Base-by-base conservation (phyloP, 225 moss, liverwort and hornwort genomes). In the Pseudoscleropodium purum region DNA sequence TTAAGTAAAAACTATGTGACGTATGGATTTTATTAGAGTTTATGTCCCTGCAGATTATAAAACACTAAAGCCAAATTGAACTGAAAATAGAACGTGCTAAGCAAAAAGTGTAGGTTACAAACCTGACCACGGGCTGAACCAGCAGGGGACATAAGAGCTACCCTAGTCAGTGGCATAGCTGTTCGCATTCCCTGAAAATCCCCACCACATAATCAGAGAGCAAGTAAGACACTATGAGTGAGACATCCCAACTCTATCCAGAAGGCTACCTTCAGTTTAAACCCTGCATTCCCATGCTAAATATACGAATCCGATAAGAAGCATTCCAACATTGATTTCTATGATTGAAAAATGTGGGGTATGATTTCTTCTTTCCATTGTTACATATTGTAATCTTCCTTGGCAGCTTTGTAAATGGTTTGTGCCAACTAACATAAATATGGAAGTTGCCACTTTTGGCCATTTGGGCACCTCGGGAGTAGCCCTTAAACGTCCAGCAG, bases 161-260 rank as follows among this genome's bases (percentile, higher is more conserved):
- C 96, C 93, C 99, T 97, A 86, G 99, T 99, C 93, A 99, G 75
- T 68, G 99, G 99, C 99, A 99, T 99, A 26, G 97, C 97, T 85
- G 97, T 96, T 91, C 99, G 95, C 94, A 99, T 93, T 75, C 99
- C 99, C 99, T 99, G 93, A 49, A 84, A 90, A 60, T 21, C 36
- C 74, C 91, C 63, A 45, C 64, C 23, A 74, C 62, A 76, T 37
- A 33, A 56, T 57, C 54, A 77, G 41, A 89, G 52, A 85, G n/a
- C 51, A 51, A 31, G 66, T 54, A 41, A 86, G 66, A 79, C 62
- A 65, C 49, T 30, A 51, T 34, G 19, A 77, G 60, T 49, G 70
- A 77, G 8, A 39, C 67, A 83, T 82, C 70, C 60, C 62, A 75
- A 88, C 66, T 60, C 56, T 59, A 65, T 76, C 64, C 72, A 86